Conservation (phyloP, 495 filamentous ascomycete genomes). For the Aspergillus kassunensis region DNA sequence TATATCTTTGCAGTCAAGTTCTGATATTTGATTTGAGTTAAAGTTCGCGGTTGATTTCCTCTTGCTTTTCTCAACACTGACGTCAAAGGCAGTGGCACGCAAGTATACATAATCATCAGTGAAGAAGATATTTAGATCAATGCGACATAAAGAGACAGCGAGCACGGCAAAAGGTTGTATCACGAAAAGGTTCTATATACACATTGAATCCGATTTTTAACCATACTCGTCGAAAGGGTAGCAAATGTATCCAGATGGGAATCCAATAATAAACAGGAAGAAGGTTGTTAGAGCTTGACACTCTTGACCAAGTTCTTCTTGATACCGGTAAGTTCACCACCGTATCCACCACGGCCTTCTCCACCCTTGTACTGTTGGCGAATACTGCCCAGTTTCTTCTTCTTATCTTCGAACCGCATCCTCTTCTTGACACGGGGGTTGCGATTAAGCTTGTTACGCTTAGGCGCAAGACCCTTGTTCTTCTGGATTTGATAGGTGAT, state of each 20-base stretch:
- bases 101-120: background rate
- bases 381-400: conserved; percentile 86
- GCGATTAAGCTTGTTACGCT: conserved; percentile 84
- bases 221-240: conserved; percentile 27
- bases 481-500: conserved; percentile 92
- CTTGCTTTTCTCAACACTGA: background rate
- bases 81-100: background rate
- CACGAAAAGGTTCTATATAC: conserved; percentile 24
- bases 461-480: conserved; percentile 90
- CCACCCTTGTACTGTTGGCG: conserved; percentile 84
- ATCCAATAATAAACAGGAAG: conserved; percentile 25
- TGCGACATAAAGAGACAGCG: too few relatives aligned
- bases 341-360: conserved; percentile 81
- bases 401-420: conserved; percentile 86
- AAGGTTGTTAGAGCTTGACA: conserved; percentile 64
- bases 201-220: conserved; percentile 21
- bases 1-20: conserved; percentile 1
- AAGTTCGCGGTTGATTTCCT: background rate
- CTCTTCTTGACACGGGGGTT: conserved; percentile 98
- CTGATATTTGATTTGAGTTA: background rate
- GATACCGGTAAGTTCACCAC: conserved; percentile 91
- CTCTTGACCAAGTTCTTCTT: conserved; percentile 91
- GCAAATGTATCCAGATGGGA: conserved; percentile 24
- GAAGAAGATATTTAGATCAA: too few relatives aligned
- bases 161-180: conserved; percentile 11